These are phyloP conservation scores for Acrocalymma vagum DNA, from an alignment of 2,329 filamentous ascomycete genomes.

Conservation along the genomic window DNA sequence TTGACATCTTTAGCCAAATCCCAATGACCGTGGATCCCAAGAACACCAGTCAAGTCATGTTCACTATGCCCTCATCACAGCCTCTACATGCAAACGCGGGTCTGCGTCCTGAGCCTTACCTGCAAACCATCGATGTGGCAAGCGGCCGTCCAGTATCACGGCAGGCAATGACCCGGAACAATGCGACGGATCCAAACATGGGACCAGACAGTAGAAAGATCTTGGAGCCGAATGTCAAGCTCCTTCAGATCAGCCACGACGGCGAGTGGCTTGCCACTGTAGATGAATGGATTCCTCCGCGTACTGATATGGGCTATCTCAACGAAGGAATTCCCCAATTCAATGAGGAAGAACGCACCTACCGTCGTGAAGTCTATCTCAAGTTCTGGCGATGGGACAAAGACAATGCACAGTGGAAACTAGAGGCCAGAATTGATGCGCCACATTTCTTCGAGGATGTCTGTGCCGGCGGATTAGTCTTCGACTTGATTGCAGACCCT, in stretches of 20 bases:
- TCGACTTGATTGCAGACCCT: conserved; percentile 78
- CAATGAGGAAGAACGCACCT: conserved; percentile 53
- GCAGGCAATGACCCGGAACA: conserved; percentile 88
- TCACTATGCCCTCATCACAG: conserved; percentile 62
- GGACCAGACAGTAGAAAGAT: conserved; percentile 76
- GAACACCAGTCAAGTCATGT: conserved; percentile 51
- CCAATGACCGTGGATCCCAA: conserved; percentile 53
- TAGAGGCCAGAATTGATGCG: conserved; percentile 83
- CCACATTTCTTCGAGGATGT: conserved; percentile 71
- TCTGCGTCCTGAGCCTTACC: conserved; percentile 61
- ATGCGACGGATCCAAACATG: conserved; percentile 81
- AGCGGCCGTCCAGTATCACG: conserved; percentile 80
- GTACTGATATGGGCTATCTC: conserved; percentile 70
- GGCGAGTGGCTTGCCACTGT: conserved; percentile 91
- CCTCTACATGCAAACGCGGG: conserved; percentile 40
- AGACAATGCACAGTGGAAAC: conserved; percentile 67
- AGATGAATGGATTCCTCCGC: conserved; percentile 86
- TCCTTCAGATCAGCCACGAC: conserved; percentile 78
- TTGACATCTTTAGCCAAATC: conserved; percentile 33
- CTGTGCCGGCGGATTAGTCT: conserved; percentile 64
- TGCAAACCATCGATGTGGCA: conserved; percentile 89
- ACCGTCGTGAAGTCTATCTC: conserved; percentile 76
- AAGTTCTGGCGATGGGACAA: conserved; percentile 86
- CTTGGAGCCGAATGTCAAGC: conserved; percentile 78
- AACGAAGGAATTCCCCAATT: conserved; percentile 50